Conservation (phyloP, 176 grass and related monocot species). For the Urochloa ruziziensis region DNA sequence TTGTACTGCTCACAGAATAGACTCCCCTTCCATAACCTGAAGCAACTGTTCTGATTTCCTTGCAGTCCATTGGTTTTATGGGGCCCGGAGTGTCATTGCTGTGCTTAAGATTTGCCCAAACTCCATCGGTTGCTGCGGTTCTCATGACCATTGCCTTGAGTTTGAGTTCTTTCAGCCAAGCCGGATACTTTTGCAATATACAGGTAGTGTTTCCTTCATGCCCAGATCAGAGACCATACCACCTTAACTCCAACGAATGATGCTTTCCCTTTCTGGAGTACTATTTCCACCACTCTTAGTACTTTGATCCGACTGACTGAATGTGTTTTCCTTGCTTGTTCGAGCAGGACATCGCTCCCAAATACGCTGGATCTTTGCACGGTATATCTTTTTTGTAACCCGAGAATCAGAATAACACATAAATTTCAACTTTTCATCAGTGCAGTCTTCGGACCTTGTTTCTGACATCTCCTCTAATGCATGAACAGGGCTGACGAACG, state of each 20-base stretch:
- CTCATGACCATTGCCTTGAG: conserved; percentile 83
- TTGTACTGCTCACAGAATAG: no score
- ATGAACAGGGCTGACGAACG: conserved; percentile 83
- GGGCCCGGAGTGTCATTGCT: conserved; percentile 71
- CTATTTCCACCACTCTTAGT: background rate
- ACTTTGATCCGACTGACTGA: background rate
- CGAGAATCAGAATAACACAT: background rate
- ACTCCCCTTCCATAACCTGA: background rate
- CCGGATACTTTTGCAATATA: conserved; percentile 89
- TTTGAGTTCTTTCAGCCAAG: conserved; percentile 92
- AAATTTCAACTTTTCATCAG: background rate
- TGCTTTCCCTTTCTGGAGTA: no score
- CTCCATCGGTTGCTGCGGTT: conserved; percentile 58
- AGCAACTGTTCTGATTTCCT: background rate
- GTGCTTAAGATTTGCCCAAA: conserved; percentile 79
- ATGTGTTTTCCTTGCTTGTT: conserved; percentile 18
- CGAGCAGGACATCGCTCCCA: conserved; percentile 83
- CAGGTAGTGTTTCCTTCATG: conserved; percentile 52
- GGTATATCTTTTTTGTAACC: conserved; percentile 45
- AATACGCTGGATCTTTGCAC: conserved; percentile 86
- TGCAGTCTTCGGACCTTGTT: background rate
- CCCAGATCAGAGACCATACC: conserved; percentile 15
- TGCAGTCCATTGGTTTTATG: conserved; percentile 89
- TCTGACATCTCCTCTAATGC: conserved; percentile 30
- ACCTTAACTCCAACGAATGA: background rate